A percentile compares a stretch with the other conserved stretches of the same genome.
Conservation (phyloP, 768 basidiomycete genomes). For the Mrakia frigida region DNA sequence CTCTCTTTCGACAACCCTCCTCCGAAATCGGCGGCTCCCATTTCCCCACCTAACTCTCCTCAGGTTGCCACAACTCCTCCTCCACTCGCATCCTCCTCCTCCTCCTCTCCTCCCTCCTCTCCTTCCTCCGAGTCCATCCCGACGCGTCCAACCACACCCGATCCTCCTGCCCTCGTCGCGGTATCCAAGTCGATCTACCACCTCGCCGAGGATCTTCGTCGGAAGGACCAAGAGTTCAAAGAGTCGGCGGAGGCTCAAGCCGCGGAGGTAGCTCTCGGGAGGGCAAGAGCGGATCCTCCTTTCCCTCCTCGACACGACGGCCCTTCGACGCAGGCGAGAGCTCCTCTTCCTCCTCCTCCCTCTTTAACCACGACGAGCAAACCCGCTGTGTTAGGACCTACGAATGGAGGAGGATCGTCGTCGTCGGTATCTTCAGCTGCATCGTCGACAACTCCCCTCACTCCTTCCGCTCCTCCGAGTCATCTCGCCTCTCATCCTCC, state of each 20-base stretch:
- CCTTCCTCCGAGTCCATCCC: neutral
- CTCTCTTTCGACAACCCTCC: too few species aligned
- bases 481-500: neutral
- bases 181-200: neutral
- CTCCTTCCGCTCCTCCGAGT: neutral
- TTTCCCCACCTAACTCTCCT: too few species aligned
- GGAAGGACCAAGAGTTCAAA: neutral
- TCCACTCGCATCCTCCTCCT: too few species aligned
- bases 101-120: neutral
- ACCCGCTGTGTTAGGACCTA: neutral
- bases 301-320: neutral
- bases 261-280: neutral
- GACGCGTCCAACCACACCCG: slow-evolving; percentile 1
- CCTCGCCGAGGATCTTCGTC: neutral
- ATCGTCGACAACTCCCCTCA: neutral
- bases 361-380: neutral
- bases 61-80: too few species aligned
- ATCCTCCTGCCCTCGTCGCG: neutral
- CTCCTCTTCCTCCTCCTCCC: neutral
- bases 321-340: too few species aligned
- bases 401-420: neutral
- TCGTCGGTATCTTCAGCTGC: neutral
- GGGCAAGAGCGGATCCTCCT: neutral
- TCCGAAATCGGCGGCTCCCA: too few species aligned
- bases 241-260: neutral